phyloP scores from a whole-genome alignment of 495 filamentous ascomycete genomes.

The Penicillium atrosanguineum region DNA sequence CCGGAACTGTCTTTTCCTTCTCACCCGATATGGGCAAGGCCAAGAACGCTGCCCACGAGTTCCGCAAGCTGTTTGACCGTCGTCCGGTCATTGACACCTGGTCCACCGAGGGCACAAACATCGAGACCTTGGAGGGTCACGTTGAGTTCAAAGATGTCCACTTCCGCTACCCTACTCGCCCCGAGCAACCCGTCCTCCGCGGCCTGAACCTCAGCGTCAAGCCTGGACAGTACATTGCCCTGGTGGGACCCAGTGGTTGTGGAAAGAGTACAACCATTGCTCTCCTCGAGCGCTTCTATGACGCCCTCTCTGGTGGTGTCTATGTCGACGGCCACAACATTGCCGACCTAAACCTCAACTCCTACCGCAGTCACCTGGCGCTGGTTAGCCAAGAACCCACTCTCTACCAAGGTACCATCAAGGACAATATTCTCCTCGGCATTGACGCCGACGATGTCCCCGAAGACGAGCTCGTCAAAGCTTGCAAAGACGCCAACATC shows the following conservation, averaged over 20 bases:
- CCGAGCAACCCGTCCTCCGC: slow-evolving; percentile 75
- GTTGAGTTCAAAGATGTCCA: slow-evolving; percentile 78
- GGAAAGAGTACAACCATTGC: slow-evolving; percentile 82
- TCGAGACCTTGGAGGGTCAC: slow-evolving; percentile 60
- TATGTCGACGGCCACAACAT: slow-evolving; percentile 75
- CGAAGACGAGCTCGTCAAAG: slow-evolving; percentile 68
- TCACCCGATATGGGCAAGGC: slow-evolving; percentile 87
- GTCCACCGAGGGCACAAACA: slow-evolving; percentile 65
- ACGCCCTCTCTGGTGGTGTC: slow-evolving; percentile 69
- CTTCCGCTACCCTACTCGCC: slow-evolving; percentile 78
- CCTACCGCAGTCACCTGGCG: slow-evolving; percentile 72
- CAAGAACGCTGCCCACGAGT: slow-evolving; percentile 70
- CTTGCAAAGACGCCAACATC: slow-evolving; percentile 86
- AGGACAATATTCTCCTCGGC: slow-evolving; percentile 78
- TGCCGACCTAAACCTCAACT: slow-evolving; percentile 68
- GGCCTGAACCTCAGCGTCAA: slow-evolving; percentile 69
- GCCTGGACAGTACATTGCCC: slow-evolving; percentile 74
- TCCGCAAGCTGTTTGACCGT: slow-evolving; percentile 77
- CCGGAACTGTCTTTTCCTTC: slow-evolving; percentile 85
- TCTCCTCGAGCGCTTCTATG: slow-evolving; percentile 82
- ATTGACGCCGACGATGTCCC: slow-evolving; percentile 58
- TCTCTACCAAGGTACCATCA: slow-evolving; percentile 80
- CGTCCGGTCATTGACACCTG: slow-evolving; percentile 78
- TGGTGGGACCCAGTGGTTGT: slow-evolving; percentile 80
- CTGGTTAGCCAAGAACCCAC: slow-evolving; percentile 87